phyloP scores from a whole-genome alignment of 306 rosid genomes.

The Cercis canadensis region DNA sequence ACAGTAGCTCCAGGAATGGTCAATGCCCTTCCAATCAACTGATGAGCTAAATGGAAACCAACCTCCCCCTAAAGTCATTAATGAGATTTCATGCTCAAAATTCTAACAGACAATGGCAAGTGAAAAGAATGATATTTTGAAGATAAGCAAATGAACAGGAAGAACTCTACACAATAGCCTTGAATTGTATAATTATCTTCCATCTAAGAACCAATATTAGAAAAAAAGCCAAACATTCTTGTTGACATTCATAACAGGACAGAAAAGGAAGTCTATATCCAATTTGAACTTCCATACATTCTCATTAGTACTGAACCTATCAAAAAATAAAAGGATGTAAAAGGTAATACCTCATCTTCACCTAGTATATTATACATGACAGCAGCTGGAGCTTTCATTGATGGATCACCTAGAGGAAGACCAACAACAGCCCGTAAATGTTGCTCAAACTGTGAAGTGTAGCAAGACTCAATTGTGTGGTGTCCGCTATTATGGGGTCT shows the following conservation, averaged over 20 bases:
- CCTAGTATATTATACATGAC: constrained; percentile 89
- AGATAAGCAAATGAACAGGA: constrained; percentile 30
- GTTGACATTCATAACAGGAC: not conserved
- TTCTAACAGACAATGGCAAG: constrained; percentile 5
- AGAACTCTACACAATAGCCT: not conserved
- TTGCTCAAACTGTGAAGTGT: constrained; percentile 89
- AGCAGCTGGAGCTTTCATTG: constrained; percentile 87
- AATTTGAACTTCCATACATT: constrained; percentile 18
- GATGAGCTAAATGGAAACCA: constrained; percentile 77
- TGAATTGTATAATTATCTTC: constrained; percentile 14
- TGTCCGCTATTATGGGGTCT: constrained; percentile 99
- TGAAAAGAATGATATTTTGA: constrained; percentile 18
- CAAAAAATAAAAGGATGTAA: not conserved
- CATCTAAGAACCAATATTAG: constrained; percentile 21
- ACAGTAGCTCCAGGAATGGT: constrained; percentile 70
- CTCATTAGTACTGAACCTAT: not conserved
- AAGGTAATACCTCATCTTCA: constrained; percentile 74
- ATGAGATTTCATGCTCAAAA: constrained; percentile 26
- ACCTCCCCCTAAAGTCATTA: constrained; percentile 66
- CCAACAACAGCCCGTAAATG: constrained; percentile 96
- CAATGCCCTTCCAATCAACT: constrained; percentile 70
- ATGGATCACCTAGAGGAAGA: constrained; percentile 96
- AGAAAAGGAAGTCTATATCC: not conserved
- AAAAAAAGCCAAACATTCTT: constrained; percentile 5
- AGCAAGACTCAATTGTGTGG: constrained; percentile 90